These are phyloP conservation scores for Waltergamsia citrina DNA, from an alignment of 2,329 filamentous ascomycete genomes.

Conservation along the genomic window DNA sequence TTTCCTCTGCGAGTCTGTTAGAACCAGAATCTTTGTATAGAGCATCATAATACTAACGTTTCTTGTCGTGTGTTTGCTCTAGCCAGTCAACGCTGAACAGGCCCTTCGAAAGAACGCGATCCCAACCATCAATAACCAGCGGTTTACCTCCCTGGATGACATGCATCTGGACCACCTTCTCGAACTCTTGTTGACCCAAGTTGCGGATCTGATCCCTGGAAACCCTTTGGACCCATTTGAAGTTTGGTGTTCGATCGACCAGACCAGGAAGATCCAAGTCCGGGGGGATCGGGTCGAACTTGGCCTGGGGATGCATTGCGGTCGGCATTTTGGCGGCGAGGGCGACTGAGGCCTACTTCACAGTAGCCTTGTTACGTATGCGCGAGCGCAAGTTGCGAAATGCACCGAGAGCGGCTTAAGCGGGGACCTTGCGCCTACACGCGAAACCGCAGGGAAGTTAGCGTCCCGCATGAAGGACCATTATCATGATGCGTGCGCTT, in stretches of 20 bases:
- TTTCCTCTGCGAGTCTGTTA: slow-evolving; percentile 53
- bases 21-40: background rate
- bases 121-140: slow-evolving; percentile 83
- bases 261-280: slow-evolving; percentile 69
- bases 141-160: slow-evolving; percentile 81
- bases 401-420: too few relatives aligned
- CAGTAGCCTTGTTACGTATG: too few relatives aligned
- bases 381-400: too few relatives aligned
- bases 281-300: slow-evolving; percentile 85
- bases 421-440: too few relatives aligned
- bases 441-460: too few relatives aligned
- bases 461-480: too few relatives aligned
- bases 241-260: slow-evolving; percentile 72
- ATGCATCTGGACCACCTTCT: slow-evolving; percentile 74
- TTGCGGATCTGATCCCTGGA: slow-evolving; percentile 68
- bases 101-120: slow-evolving; percentile 61
- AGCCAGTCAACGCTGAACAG: slow-evolving; percentile 80
- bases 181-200: slow-evolving; percentile 70
- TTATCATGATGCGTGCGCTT: too few relatives aligned
- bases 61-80: slow-evolving; percentile 66
- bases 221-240: slow-evolving; percentile 78
- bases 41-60: slow-evolving; percentile 42
- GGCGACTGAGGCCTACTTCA: too few relatives aligned
- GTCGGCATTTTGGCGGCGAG: slow-evolving; percentile 52
- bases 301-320: slow-evolving; percentile 68